Conservation (phyloP, 176 grass and related monocot genomes). For the Elymus sibiricus region DNA sequence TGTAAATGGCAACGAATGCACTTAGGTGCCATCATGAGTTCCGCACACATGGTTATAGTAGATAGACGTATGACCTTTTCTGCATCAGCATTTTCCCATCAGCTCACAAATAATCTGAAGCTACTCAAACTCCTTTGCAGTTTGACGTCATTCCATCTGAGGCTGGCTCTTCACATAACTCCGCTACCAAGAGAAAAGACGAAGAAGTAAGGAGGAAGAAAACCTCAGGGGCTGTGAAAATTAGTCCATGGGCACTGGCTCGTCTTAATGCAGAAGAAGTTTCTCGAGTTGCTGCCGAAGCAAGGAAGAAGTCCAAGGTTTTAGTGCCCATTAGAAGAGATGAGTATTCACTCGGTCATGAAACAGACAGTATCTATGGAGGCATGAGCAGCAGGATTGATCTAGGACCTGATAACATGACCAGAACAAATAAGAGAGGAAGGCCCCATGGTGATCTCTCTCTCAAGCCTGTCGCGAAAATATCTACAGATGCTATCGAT, state of each 20-base stretch:
- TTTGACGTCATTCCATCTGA: conserved; percentile 94
- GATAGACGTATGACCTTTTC: not conserved
- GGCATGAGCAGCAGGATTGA: conserved; percentile 45
- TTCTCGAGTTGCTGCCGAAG: conserved; percentile 87
- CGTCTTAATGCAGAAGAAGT: conserved; percentile 98
- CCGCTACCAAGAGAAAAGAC: conserved; percentile 65
- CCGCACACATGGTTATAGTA: not conserved
- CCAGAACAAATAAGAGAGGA: conserved; percentile 50
- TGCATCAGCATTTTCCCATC: not conserved
- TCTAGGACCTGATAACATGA: conserved; percentile 42
- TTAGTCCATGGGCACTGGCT: conserved; percentile 93
- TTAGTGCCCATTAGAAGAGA: conserved; percentile 60
- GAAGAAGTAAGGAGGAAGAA: conserved; percentile 64
- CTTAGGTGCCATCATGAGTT: not conserved
- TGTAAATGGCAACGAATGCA: conserved; percentile 22
- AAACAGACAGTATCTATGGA: conserved; percentile 53
- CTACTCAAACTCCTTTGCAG: conserved; percentile 45
- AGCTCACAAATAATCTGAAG: conserved; percentile 22
- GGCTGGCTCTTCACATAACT: conserved; percentile 68
- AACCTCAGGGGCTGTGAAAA: conserved; percentile 67
- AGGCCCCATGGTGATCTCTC: conserved; percentile 53
- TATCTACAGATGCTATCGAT: conserved; percentile 49
- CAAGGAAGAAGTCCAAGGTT: conserved; percentile 87
- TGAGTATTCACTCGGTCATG: conserved; percentile 30
- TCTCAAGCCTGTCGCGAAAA: conserved; percentile 83